Base-by-base conservation (phyloP, 768 basidiomycete species). In the Rhizopogon rudus region DNA sequence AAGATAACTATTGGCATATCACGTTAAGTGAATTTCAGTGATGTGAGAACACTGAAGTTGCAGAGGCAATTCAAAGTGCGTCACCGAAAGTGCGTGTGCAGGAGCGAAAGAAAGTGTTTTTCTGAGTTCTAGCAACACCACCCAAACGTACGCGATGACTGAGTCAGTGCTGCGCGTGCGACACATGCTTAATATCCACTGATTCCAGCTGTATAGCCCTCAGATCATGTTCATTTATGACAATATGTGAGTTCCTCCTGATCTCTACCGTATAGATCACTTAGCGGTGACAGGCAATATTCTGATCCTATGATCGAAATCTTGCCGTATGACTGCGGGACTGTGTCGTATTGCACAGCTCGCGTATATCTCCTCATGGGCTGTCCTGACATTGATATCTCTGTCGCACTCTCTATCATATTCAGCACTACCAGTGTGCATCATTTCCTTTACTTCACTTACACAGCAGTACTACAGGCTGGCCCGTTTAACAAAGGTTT, bases 161-260 rank as follows among this genome's bases (percentile, higher is more conserved):
- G 22, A 25, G 22, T 25, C 22, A 25, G 22, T 25, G 22, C 31
- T 33, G 45, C 45, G 31, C 45, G 17, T 46, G 25, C 39, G 53
- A 14, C n/a, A 16, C 10, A 13, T 5, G 16, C 40, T 43, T 42
- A 50, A 53, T 16, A 31, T n/a, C n/a, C n/a, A n/a, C n/a, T n/a
- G n/a, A n/a, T n/a, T 20, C 39, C 7, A 40, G 42, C 17, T 25
- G 22, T 22, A 14, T 22, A 14, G 25, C 9, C n/a, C 3, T 7
- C 65, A 93, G 92, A 8, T 92, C 93, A 7, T 95, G 93, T 65
- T 93, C 91, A 0, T 89, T 95, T 60, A 91, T 95, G 61, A 92
- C 92, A 31, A 88, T 93, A 55, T 93, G 91, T 90, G 64, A 61
- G 80, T 67, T 3, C 22, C 22, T 94, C 49, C 80, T 95, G 31